Evolutionary conservation across 352 stramenopile species (phyloP), one percentile per base, ranked within the genome.

Genomic region (Globisporangium nunn): DNA sequence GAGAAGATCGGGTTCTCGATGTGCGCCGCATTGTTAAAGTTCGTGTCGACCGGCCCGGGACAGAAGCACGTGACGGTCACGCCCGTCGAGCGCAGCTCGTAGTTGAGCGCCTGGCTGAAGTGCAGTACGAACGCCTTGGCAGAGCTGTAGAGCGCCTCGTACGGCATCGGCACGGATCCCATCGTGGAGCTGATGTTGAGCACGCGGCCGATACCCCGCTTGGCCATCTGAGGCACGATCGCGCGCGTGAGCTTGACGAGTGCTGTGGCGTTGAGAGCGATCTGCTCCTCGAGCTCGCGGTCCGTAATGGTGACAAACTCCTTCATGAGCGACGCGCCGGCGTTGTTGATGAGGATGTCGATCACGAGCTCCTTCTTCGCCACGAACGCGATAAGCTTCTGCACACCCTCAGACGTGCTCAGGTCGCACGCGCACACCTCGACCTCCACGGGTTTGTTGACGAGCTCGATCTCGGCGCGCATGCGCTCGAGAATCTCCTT

Each of bases 261-360:
- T 3, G 77, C 72, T 12, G 74, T 71, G 50, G 92, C 72, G 52
- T 95, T 88, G 8, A 93, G 66, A 6, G 70, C 73, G 59, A 95
- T 72, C 50, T 94, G 61, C 4, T 72, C 63, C 55, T 87, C 72
- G n/a, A 93, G 58, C 40, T 80, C 51, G 33, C 67, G 62, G 14
- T 59, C 46, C 10, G 66, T 67, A 4, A 83, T 47, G 49, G 75
- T 54, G 1, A 66, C 61, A 52, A 93, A 90, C 46, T 67, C 58
- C 29, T 76, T 71, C 12, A 60, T 66, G 7, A 78, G 33, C 31
- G 72, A 71, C 0, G 68, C 63, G 4, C 81, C 77, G 2, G 78
- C 86, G 54, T 92, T 93, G 67, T 95, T 95, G 43, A 96, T 64
- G 6, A 96, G 72, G 41, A 96, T 85, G 49, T 95, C 86, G 50